Base-by-base conservation (phyloP, 2,329 filamentous ascomycete species). In the Pyrenophora tritici-repentis region DNA sequence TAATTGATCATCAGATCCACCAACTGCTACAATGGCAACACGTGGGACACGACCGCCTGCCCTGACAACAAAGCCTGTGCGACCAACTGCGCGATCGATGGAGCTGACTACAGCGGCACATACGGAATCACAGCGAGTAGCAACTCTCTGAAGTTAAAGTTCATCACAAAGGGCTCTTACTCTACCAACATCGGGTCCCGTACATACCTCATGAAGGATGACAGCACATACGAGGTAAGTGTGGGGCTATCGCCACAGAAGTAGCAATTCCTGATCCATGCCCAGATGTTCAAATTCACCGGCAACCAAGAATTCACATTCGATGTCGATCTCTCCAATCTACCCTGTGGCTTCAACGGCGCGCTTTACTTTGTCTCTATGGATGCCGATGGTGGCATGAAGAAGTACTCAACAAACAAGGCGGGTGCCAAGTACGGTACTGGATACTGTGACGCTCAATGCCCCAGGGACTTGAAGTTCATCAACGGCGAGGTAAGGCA, bases 321-420 rank as follows among this genome's bases (percentile, higher is more conserved):
- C 34, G 72, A 74, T 43, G 70, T 74, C 1, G 72, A 74, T 41
- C 56, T 88, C 16, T 87, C 85, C 14, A 79, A 80, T 50, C 73
- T 88, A n/a, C 81, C 82, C 40, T 90, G 87, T 62, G 87, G 87
- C 42, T 75, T 90, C 46, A 89, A 90, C 67, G 86, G 86, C 33
- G 69, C 68, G 5, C 41, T 68, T 17, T 71, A 69, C 52, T 69
- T 87, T 38, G 76, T 81, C 4, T 74, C 79, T 55, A 87, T 88
- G 84, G 78, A 82, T 13, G 74, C 77, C 6, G 82, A 86, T 61
- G 87, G 87, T 59, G 86, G 85, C 26, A 56, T 78, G 50, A 67
- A 76, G 42, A 74, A 73, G 53, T 70, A 61, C 55, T 65, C 58
- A 82, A 76, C 81, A 4, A 67, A 78, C 33, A 75, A 73, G 53